These are phyloP conservation scores for Pseudomassariella vexata DNA, from an alignment of 2,329 filamentous ascomycete genomes.

Conservation along the genomic window DNA sequence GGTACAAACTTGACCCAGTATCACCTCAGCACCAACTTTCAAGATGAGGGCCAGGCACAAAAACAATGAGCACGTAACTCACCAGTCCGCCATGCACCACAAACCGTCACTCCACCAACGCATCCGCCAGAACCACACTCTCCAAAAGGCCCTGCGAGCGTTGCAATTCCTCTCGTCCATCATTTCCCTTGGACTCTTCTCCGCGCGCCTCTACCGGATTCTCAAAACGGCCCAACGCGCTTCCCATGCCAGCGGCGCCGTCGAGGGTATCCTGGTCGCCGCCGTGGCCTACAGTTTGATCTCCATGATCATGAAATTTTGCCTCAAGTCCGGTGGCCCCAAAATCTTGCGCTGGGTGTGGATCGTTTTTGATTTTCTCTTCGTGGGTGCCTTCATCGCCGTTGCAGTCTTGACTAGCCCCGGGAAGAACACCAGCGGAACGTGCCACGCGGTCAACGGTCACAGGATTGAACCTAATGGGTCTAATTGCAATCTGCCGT, in stretches of 20 bases:
- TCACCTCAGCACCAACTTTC: too few species aligned
- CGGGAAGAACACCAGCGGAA: slow-evolving; percentile 14
- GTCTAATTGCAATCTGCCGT: slow-evolving; percentile 31
- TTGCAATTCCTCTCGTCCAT: slow-evolving; percentile 37
- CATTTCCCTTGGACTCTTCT: slow-evolving; percentile 36
- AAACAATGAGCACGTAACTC: too few species aligned
- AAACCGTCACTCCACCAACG: too few species aligned
- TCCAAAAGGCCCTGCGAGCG: too few species aligned
- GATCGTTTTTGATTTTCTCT: slow-evolving; percentile 31
- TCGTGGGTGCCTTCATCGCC: slow-evolving; percentile 36
- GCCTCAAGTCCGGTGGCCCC: slow-evolving; percentile 25
- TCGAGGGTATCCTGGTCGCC: slow-evolving; percentile 38
- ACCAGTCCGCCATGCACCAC: too few species aligned
- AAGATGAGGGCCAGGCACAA: too few species aligned
- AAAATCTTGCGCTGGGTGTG: slow-evolving; percentile 30
- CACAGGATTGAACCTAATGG: too few species aligned
- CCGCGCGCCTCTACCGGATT: slow-evolving; percentile 31
- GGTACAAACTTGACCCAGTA: too few species aligned
- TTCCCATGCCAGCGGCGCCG: slow-evolving; percentile 26
- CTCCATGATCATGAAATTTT: slow-evolving; percentile 25
- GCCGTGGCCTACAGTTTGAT: slow-evolving; percentile 36
- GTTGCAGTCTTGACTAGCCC: slow-evolving; percentile 33
- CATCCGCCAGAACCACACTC: too few species aligned
- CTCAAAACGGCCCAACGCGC: slow-evolving; percentile 27
- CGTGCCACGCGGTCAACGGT: neutral